A percentile compares a stretch with the other conserved stretches of the same genome.
Conservation (phyloP, 495 filamentous ascomycete genomes). For the Xylaria telfairii region DNA sequence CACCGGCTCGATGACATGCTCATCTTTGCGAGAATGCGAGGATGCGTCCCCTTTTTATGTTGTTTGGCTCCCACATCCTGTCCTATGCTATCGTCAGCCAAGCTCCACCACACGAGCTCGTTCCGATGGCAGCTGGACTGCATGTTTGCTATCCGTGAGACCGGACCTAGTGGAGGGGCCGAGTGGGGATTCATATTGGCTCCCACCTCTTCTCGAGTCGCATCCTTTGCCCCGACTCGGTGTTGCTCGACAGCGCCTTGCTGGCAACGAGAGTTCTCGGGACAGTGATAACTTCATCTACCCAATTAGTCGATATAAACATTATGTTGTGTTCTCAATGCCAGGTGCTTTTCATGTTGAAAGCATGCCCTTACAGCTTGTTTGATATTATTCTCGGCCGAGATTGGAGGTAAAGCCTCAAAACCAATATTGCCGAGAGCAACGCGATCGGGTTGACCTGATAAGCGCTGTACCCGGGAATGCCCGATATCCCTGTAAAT, state of each 20-base stretch:
- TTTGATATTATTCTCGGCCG: neutral
- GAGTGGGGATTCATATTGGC: conserved; percentile 9
- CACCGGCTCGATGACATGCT: neutral
- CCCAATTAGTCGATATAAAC: neutral
- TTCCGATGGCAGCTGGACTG: conserved; percentile 4
- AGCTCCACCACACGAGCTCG: conserved; percentile 18
- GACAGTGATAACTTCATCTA: neutral
- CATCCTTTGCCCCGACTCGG: neutral
- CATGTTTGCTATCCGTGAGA: conserved; percentile 14
- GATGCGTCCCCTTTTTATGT: conserved; percentile 19
- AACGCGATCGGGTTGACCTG: conserved; percentile 6
- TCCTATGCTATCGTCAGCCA: conserved; percentile 1
- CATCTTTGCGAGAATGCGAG: conserved; percentile 14
- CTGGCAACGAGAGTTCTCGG: neutral
- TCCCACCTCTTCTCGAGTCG: neutral
- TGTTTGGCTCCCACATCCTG: neutral
- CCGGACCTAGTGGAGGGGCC: conserved; percentile 18
- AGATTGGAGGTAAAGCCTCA: conserved; percentile 1
- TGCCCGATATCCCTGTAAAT: conserved; percentile 24
- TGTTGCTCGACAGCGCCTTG: neutral
- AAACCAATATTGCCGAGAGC: neutral
- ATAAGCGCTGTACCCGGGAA: conserved; percentile 24
- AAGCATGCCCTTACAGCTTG: neutral
- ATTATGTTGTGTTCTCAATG: neutral
- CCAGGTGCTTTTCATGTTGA: neutral